Base-by-base conservation (phyloP, 1,284 basidiomycete genomes). In the Phellinidium pouzarii region DNA sequence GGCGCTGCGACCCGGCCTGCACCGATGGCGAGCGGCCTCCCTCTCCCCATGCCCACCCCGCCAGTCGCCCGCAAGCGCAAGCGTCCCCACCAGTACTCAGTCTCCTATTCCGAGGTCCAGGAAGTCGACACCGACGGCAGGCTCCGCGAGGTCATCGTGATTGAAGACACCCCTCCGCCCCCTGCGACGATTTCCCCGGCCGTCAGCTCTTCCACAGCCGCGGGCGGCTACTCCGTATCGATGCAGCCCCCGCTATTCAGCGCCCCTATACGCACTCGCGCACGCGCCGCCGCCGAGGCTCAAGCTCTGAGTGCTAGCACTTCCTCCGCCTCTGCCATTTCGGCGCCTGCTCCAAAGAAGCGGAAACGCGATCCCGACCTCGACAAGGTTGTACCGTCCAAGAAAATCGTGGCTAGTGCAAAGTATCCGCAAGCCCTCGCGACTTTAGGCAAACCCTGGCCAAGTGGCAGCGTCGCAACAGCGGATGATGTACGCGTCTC, bases 71-170 rank as follows among this genome's bases (percentile, higher is more conserved):
- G 87, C 72, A 90, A 90, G 70, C 82, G 88, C 60, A 90, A 90
- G 72, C 80, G 87, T 63, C 75, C 83, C 36, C 82, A 84, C 61
- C 83, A 87, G 62, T 85, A 78, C 66, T 84, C 81, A 27, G 83
- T 89, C 66, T 84, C 78, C 70, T 90, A 89, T 72, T 87, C 82
- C 64, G 87, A 90, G 65, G 84, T 90, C 36, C 82, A 90, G 60
- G 88, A 91, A 68, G 76, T 88, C 64, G 87, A 91, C 68, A 76
- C 73, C 62, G 71, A 82, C 48, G 87, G 88, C 59, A 73, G 76
- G 59, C 73, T 87, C 41, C 74, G 88, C 48, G 88, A 91, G 66
- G 85, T 91, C 62, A 90, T 91, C 68, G 83, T 91, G 61, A 90
- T 91, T 66, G 88, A 91, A 61, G 88, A 91, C 71, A 89, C 88